Evolutionary conservation across 768 basidiomycete genomes (phyloP), one percentile per base, ranked within the genome.

Genomic region (Boletus vermiculosoides): DNA sequence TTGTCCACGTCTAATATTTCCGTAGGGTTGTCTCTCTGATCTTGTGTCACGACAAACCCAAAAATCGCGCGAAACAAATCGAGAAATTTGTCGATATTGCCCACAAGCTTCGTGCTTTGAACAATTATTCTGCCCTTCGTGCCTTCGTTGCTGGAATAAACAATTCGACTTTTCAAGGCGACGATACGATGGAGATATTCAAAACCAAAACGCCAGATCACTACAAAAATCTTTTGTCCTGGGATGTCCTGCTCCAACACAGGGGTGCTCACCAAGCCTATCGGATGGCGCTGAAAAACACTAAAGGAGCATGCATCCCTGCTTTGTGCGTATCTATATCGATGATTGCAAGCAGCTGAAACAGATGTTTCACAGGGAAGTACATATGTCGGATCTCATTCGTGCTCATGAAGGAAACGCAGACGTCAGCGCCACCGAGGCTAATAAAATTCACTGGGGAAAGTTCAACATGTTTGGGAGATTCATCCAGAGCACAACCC

Each of bases 141-240:
- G 93, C 94, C 11, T 86, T 98, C 63, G 86, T 98, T n/a, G 91
- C 93, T 30, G 96, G 94, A 5, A 90, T 98, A 73, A 90, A 91
- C 65, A 86, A 84, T 59, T 85, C 93, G 5, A 87, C 88, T 0
- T 86, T 88, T 60, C 80, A 86, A 47, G 90, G 89, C 8, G 86
- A 88, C 62, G 83, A 84, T 63, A 88, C 92, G 0, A 84, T 91
- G 77, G 86, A 89, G 53, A 72, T 82, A 31, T 87, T 95, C 67
- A 86, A 83, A 68, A 61, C 74, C 23, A 87, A 80, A 68, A 81
- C 79, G 9, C 81, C 83, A n/a, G 88, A 85, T 54, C 81, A 78
- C 34, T 85, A 84, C 57, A 94, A 94, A 72, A 84, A 85, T 59
- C 80, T 94, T 22, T 80, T 85, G 70, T 91, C 90, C 4, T 89